Evolutionary conservation across 192 early-diverging fungal genomes (phyloP).

Genomic region (Obelidium mucronatum): DNA sequence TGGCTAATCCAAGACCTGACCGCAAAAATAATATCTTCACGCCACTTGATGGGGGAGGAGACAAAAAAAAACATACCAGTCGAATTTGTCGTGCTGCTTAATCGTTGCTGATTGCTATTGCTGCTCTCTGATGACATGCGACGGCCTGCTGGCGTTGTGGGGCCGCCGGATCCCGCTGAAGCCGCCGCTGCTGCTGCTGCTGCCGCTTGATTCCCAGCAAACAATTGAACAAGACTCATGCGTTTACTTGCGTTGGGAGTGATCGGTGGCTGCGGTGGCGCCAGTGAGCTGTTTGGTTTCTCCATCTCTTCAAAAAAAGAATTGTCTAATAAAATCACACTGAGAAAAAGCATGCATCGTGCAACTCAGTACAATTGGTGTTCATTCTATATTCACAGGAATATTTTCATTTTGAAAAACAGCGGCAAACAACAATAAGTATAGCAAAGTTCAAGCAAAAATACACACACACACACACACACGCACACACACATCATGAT

Average conservation of each 20-base stretch:
- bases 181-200: neutral
- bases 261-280: too few relatives aligned
- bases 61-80: neutral
- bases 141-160: neutral
- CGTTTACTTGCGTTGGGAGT: conserved; percentile 11
- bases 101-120: neutral
- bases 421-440: too few relatives aligned
- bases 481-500: conserved; percentile 1
- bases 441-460: too few relatives aligned
- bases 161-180: too few relatives aligned
- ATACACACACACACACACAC: neutral
- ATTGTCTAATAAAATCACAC: too few relatives aligned
- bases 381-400: too few relatives aligned
- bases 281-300: too few relatives aligned
- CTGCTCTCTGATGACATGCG: neutral
- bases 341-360: too few relatives aligned
- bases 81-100: neutral
- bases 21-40: neutral
- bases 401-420: too few relatives aligned
- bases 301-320: too few relatives aligned
- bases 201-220: neutral
- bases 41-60: neutral
- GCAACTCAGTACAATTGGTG: too few relatives aligned
- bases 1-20: neutral
- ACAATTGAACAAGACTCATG: neutral